phyloP scores from a whole-genome alignment of 2,329 filamentous ascomycete genomes.

The Hypoxylon sp. region DNA sequence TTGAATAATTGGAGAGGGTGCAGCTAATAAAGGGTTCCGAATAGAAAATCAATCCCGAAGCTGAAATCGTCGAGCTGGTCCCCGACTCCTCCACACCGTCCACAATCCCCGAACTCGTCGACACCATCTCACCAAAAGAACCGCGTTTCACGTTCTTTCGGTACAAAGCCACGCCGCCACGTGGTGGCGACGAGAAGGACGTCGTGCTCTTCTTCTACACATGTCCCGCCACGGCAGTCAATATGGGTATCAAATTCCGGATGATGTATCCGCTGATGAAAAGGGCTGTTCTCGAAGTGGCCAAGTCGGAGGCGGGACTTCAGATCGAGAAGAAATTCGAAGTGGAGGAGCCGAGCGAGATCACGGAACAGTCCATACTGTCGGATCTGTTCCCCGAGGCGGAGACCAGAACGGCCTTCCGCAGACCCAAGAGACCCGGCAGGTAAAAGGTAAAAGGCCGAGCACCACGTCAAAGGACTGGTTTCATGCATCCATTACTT shows the following conservation, averaged over 20 bases:
- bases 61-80: conserved; percentile 76
- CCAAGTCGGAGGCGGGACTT: conserved; percentile 73
- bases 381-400: conserved; percentile 76
- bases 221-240: conserved; percentile 72
- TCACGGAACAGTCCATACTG: conserved; percentile 73
- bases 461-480: neutral
- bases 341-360: conserved; percentile 74
- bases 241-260: conserved; percentile 79
- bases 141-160: conserved; percentile 84
- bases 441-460: conserved; percentile 60
- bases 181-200: conserved; percentile 63
- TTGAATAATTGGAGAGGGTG: neutral
- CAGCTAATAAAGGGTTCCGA: conserved; percentile 2
- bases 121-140: conserved; percentile 72
- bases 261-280: conserved; percentile 86
- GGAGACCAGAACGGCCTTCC: conserved; percentile 76
- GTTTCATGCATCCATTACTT: neutral
- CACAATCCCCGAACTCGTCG: conserved; percentile 68
- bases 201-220: conserved; percentile 86
- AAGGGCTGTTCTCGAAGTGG: conserved; percentile 73
- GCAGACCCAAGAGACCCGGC: conserved; percentile 82
- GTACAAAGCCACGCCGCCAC: conserved; percentile 57
- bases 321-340: conserved; percentile 77
- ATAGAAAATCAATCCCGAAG: conserved; percentile 77
- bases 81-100: conserved; percentile 62